Evolutionary conservation across 352 stramenopile genomes (phyloP).

Genomic region (Pythium plurisporium): DNA sequence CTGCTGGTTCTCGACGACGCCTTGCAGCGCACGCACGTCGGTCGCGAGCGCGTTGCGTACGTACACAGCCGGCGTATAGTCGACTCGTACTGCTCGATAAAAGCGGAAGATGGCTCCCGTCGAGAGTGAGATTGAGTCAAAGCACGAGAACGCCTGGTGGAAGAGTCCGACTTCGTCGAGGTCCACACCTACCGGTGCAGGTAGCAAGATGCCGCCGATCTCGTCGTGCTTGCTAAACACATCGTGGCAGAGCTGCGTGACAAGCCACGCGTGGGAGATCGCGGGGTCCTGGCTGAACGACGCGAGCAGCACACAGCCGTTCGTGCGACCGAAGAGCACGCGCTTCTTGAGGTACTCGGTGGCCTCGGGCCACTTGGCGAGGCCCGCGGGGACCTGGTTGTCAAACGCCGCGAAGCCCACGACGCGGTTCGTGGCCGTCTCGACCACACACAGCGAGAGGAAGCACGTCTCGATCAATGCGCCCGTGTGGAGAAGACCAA

Average conservation of each 20-base stretch:
- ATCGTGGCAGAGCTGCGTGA: slow-evolving; percentile 36
- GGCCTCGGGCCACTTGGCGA: slow-evolving; percentile 52
- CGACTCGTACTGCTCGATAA: slow-evolving; percentile 44
- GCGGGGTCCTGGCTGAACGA: slow-evolving; percentile 37
- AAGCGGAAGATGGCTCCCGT: slow-evolving; percentile 48
- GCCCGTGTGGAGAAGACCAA: slow-evolving; percentile 51
- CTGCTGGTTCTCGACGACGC: slow-evolving; percentile 27
- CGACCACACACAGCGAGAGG: slow-evolving; percentile 41
- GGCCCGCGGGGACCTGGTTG: slow-evolving; percentile 37
- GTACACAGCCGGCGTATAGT: slow-evolving; percentile 41
- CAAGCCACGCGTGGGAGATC: slow-evolving; percentile 20
- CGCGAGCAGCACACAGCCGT: slow-evolving; percentile 52
- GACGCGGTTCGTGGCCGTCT: slow-evolving; percentile 5
- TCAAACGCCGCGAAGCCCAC: slow-evolving; percentile 64
- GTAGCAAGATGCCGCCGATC: slow-evolving; percentile 47
- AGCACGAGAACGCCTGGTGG: slow-evolving; percentile 51
- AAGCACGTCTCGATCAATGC: slow-evolving; percentile 61
- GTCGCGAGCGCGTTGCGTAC: slow-evolving; percentile 21
- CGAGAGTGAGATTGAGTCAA: slow-evolving; percentile 41
- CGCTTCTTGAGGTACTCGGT: slow-evolving; percentile 64
- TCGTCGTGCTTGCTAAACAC: slow-evolving; percentile 35
- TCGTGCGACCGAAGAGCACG: slow-evolving; percentile 38
- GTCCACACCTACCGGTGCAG: slow-evolving; percentile 44
- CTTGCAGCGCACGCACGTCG: slow-evolving; percentile 29
- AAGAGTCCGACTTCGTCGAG: slow-evolving; percentile 57